Percentiles rank a stretch among this genome's conserved stretches.
Evolutionary conservation across 106 monocot species (phyloP).

Genomic region (Dendrobium catenatum): DNA sequence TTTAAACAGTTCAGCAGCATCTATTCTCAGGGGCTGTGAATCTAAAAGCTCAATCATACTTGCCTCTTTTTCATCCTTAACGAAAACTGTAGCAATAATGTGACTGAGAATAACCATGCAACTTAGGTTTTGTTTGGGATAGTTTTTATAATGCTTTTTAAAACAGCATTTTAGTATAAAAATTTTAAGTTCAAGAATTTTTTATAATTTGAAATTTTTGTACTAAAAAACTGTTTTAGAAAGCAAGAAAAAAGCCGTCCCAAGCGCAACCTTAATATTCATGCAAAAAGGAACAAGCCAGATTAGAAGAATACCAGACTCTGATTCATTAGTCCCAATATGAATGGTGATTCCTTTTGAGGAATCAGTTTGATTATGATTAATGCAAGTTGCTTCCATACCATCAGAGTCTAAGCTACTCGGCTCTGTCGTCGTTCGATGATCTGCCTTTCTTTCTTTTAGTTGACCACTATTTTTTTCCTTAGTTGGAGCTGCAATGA

Average conservation of each 20-base stretch:
- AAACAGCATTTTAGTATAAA: too few relatives aligned
- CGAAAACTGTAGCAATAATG: neutral
- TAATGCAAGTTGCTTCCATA: neutral
- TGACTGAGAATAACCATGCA: neutral
- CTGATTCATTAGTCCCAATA: neutral
- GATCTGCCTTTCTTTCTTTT: neutral
- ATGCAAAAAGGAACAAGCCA: neutral
- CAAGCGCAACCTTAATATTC: neutral
- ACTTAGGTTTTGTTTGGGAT: too few relatives aligned
- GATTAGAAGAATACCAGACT: slow-evolving; percentile 4
- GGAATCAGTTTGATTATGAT: neutral
- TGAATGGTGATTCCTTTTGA: neutral
- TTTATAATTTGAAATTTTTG: too few relatives aligned
- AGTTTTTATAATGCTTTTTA: too few relatives aligned
- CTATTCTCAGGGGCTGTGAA: slow-evolving; percentile 4
- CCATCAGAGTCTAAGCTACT: neutral
- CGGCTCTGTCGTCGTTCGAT: neutral
- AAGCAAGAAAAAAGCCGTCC: too few relatives aligned
- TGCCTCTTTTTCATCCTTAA: slow-evolving; percentile 3
- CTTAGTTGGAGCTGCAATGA: neutral
- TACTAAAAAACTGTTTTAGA: too few relatives aligned
- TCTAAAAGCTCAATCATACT: neutral
- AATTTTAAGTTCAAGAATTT: too few relatives aligned
- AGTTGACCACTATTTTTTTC: neutral
- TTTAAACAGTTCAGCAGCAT: slow-evolving; percentile 4